A percentile compares a stretch with the other conserved stretches of the same genome.
Conservation (phyloP, 805 yeast genomes). For the Saccharomyces jurei region DNA sequence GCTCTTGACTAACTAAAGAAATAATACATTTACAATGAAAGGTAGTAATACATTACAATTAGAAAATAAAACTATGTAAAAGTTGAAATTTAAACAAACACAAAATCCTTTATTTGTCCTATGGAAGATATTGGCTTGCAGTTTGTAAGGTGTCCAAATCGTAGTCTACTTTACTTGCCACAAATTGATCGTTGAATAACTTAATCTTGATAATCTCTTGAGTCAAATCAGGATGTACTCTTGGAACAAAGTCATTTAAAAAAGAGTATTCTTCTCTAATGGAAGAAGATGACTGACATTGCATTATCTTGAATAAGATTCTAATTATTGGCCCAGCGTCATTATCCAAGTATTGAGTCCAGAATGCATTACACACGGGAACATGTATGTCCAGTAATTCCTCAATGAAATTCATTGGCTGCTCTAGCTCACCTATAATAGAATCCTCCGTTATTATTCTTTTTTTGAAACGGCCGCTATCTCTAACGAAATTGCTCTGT, state of each 20-base stretch:
- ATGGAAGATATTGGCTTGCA: slow-evolving; percentile 9
- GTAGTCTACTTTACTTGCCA: slow-evolving; percentile 16
- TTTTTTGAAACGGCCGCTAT: slow-evolving; percentile 8
- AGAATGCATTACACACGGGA: slow-evolving; percentile 17
- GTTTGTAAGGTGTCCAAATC: slow-evolving; percentile 16
- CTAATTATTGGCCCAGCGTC: slow-evolving; percentile 9
- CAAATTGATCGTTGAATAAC: slow-evolving; percentile 14
- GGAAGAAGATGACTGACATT: slow-evolving; percentile 11
- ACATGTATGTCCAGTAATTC: slow-evolving; percentile 14
- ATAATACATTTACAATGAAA: neutral
- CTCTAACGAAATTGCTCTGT: slow-evolving; percentile 8
- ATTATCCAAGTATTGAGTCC: slow-evolving; percentile 12
- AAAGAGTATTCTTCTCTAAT: slow-evolving; percentile 9
- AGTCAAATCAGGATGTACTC: slow-evolving; percentile 9
- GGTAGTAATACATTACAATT: neutral
- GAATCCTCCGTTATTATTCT: neutral
- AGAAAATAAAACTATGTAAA: neutral
- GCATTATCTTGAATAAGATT: slow-evolving; percentile 9
- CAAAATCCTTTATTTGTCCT: neutral
- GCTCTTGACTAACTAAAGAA: neutral
- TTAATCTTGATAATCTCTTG: slow-evolving; percentile 13
- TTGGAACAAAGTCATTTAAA: slow-evolving; percentile 10
- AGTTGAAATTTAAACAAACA: neutral
- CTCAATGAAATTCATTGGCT: slow-evolving; percentile 8
- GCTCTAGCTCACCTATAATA: neutral